These are phyloP conservation scores for Hypoxylon sp. DNA, from an alignment of 2,329 filamentous ascomycete species.

Conservation along the genomic window DNA sequence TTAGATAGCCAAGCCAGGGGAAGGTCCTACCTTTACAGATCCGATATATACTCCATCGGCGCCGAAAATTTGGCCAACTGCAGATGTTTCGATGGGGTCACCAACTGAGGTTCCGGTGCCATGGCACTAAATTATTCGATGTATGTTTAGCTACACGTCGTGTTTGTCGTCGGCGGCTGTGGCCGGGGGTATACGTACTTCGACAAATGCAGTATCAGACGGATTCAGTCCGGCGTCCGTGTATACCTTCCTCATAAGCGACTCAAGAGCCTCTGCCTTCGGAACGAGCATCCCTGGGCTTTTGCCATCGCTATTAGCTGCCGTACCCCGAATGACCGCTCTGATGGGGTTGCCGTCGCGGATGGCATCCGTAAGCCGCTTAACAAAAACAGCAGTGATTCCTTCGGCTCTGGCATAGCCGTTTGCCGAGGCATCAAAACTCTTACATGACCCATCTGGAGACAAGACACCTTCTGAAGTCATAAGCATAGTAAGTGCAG, in stretches of 20 bases:
- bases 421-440: constrained; percentile 56
- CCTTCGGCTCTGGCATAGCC: constrained; percentile 63
- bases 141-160: constrained; percentile 10
- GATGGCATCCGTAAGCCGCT: constrained; percentile 56
- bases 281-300: constrained; percentile 57
- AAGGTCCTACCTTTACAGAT: constrained; percentile 14
- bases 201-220: constrained; percentile 45
- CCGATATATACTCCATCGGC: constrained; percentile 35
- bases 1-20: background rate
- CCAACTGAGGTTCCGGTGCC: constrained; percentile 55
- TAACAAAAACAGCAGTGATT: constrained; percentile 56
- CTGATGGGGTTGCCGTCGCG: constrained; percentile 44
- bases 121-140: constrained; percentile 43
- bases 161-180: background rate
- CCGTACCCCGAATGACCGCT: constrained; percentile 51
- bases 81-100: constrained; percentile 52
- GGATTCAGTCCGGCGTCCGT: constrained; percentile 34
- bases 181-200: constrained; percentile 28
- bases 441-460: constrained; percentile 45
- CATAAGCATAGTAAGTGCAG: constrained; percentile 43
- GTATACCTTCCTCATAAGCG: constrained; percentile 50
- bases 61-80: constrained; percentile 47
- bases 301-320: constrained; percentile 55
- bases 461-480: constrained; percentile 44
- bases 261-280: constrained; percentile 47